Evolutionary conservation across 2,329 filamentous ascomycete genomes (phyloP), one percentile per base, ranked within the genome.

Genomic region (Fusarium nematophilum): DNA sequence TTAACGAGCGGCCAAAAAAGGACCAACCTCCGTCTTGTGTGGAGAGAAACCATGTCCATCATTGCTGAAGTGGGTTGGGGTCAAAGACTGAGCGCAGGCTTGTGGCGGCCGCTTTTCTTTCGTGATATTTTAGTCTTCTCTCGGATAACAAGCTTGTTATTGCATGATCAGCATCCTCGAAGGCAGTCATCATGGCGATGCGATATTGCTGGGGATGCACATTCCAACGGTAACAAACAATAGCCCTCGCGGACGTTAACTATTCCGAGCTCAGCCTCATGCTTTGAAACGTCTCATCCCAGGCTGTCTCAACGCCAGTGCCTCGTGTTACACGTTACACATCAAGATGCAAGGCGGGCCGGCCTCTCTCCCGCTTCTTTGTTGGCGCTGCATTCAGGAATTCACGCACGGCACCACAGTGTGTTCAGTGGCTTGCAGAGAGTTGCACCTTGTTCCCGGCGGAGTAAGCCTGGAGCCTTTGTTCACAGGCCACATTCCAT

Each of bases 181-280:
- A n/a, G n/a, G n/a, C n/a, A 21, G 6, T 21, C 21, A 21, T 21
- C 21, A 21, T 21, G 21, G 21, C 21, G 21, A 21, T 21, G 21
- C 21, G 4, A 21, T 21, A 21, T 6, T 21, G 21, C 21, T 21
- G 21, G 4, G 21, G 21, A 15, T 17, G n/a, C 31, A 15, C n/a
- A 15, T 18, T 14, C 50, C 15, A 45, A 38, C 49, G 27, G 21
- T 45, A 46, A 31, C 47, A 48, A 38, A 23, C n/a, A n/a, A n/a
- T n/a, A n/a, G 25, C 6, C 26, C 23, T 34, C 34, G 38, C 48
- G 48, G 53, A 25, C 52, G 36, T 18, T 44, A 7, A 9, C 42
- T 36, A 27, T 42, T 38, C 38, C 50, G 27, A 10, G 17, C 48
- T 59, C 57, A 62, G 56, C 46, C 37, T 64, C 57, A 47, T 40